A percentile compares a stretch with the other conserved stretches of the same genome.
phyloP scores from a whole-genome alignment of 257 asterid genomes.

The Plantago ovata region DNA sequence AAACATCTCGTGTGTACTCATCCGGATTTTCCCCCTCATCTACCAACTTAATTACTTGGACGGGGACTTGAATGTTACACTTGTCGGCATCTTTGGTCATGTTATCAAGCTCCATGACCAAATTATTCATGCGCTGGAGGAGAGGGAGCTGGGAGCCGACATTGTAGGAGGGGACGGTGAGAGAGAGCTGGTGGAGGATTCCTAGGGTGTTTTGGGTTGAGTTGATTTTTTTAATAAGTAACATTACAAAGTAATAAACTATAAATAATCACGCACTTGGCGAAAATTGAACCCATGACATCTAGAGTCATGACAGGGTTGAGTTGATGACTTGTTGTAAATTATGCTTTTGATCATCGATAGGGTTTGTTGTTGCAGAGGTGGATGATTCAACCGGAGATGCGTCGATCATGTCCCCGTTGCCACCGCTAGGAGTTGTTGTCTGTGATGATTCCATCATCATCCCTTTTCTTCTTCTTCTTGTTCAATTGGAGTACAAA shows the following conservation, averaged over 20 bases:
- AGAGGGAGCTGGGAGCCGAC: conserved; percentile 61
- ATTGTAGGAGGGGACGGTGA: conserved; percentile 54
- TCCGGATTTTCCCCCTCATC: conserved; percentile 98
- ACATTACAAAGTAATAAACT: no score
- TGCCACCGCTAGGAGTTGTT: no score
- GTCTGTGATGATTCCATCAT: conserved; percentile 25
- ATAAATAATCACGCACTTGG: no score
- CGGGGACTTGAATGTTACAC: no score
- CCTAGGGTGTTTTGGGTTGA: conserved; percentile 82
- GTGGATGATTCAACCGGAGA: no score
- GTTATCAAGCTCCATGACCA: conserved; percentile 79
- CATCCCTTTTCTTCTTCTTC: no score
- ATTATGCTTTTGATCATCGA: conserved; percentile 61
- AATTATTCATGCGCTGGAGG: conserved; percentile 78
- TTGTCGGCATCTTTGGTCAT: conserved; percentile 77
- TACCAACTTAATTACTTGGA: conserved; percentile 82
- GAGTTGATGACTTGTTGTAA: conserved; percentile 61
- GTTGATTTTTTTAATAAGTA: no score
- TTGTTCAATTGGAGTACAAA: no score
- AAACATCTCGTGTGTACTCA: conserved; percentile 71
- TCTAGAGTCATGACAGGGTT: no score
- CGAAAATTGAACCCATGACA: no score
- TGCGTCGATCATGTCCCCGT: no score
- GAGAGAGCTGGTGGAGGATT: conserved; percentile 53
- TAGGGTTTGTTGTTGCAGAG: no score